Conservation (phyloP, 208 protist species). For the Crithidia sp. region DNA sequence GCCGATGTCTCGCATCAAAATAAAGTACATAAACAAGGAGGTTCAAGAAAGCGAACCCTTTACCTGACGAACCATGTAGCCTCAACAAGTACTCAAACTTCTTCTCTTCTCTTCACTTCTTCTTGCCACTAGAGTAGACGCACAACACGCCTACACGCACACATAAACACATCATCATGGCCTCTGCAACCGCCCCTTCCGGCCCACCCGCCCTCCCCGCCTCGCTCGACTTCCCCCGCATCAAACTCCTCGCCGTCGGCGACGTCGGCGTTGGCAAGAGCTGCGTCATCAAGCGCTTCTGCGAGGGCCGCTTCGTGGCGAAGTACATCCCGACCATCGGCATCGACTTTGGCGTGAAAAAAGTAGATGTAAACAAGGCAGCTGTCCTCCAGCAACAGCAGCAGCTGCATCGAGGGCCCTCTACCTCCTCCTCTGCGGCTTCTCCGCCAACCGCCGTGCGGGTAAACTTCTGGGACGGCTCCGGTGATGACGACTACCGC, state of each 20-base stretch:
- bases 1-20: no score
- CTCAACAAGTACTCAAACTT: no score
- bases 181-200: neutral
- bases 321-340: conserved; percentile 98
- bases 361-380: conserved; percentile 51
- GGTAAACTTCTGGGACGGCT: conserved; percentile 97
- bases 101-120: no score
- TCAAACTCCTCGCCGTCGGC: conserved; percentile 94
- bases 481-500: conserved; percentile 88
- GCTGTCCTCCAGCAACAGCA: conserved; percentile 24
- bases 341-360: conserved; percentile 97
- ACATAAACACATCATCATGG: no score
- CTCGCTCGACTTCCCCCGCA: conserved; percentile 57
- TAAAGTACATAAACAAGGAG: no score
- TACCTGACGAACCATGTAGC: no score
- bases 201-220: conserved; percentile 15
- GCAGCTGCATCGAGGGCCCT: neutral
- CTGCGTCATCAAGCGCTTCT: conserved; percentile 97
- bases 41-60: no score
- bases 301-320: conserved; percentile 94
- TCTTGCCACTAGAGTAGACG: no score
- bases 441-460: conserved; percentile 50
- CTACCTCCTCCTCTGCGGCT: neutral
- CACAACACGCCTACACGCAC: no score
- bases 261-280: conserved; percentile 93